Base-by-base conservation (phyloP, 2,329 filamentous ascomycete species). In the Rhynchosporium graminicola region DNA sequence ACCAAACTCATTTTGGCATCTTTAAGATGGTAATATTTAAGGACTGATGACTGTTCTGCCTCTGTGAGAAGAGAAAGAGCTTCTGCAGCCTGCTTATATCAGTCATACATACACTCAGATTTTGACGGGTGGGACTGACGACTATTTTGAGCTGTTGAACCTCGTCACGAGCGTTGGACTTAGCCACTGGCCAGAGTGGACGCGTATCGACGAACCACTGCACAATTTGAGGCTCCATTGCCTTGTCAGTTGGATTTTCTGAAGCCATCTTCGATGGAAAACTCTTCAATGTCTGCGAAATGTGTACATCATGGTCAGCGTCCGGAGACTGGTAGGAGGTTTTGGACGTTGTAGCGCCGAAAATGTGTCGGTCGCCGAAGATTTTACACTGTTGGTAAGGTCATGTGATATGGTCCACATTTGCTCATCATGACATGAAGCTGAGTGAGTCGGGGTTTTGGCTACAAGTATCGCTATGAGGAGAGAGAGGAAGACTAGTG, bases 1-100 rank as follows among this genome's bases (percentile, higher is more conserved):
- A 77, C 88, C 47, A 94, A 80, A 55, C 84, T 83, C 82, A 92
- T 88, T 73, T 89, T 89, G 59, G 90, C 90, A 76, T 93, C 90
- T 72, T 83, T 80, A 69, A 88, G 78, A 74, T 87, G 85, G 77
- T 85, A 84, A 77, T 85, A 91, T 62, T 80, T 80, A 8, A 87
- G 79, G 38, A 87, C 82, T 13, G 77, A 75, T 57, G 80, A 74
- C 64, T 82, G 83, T 73, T 92, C 88, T 9, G 82, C 76, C 1
- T 76, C 69, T 1, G 78, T 75, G 55, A 88, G 78, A 33, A 87
- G 77, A 8, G 77, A 74, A 42, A 88, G 76, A 28, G 82, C 81
- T 51, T 80, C 76, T n/a, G 79, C 74, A 48, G 85, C 84, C 83
- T 87, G 48, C 20, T 20, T 20, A 20, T 20, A 20, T 20, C 20